Conservation (phyloP, 495 filamentous ascomycete genomes). For the Talaromyces liani region DNA sequence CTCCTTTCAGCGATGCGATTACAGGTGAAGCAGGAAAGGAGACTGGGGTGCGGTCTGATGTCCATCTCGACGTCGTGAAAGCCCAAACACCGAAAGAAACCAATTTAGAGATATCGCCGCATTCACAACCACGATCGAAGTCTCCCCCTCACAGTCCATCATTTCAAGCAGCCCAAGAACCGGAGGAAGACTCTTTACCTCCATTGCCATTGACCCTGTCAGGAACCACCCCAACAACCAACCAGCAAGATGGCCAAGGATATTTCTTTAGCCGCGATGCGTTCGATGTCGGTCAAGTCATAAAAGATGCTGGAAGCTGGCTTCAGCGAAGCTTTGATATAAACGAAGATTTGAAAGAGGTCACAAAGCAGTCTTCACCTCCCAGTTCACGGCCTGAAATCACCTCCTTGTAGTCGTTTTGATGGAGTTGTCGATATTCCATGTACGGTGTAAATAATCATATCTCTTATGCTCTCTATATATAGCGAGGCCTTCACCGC, state of each 20-base stretch:
- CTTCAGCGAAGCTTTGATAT: conserved; percentile 37
- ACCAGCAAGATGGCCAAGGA: conserved; percentile 34
- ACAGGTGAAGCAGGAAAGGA: conserved; percentile 27
- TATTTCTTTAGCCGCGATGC: conserved; percentile 19
- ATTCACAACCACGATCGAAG: conserved; percentile 3
- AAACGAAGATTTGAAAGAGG: conserved; percentile 19
- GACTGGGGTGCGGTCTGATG: conserved; percentile 5
- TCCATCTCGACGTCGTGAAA: conserved; percentile 3
- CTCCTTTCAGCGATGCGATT: conserved; percentile 37
- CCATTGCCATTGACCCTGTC: conserved; percentile 25
- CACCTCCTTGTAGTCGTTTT: not conserved
- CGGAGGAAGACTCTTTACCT: conserved; percentile 8
- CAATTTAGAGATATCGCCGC: conserved; percentile 9
- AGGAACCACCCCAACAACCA: conserved; percentile 26
- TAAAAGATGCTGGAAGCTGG: conserved; percentile 40
- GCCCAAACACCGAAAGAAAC: conserved; percentile 12
- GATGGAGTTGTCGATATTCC: not conserved
- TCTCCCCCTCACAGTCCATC: conserved; percentile 1
- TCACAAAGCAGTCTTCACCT: conserved; percentile 8
- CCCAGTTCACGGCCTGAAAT: not conserved
- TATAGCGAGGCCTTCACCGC: not conserved
- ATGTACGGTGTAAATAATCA: not conserved
- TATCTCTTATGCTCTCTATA: not conserved
- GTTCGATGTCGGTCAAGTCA: conserved; percentile 35
- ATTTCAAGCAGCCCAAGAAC: conserved; percentile 9